A percentile compares a stretch with the other conserved stretches of the same genome.
These are phyloP conservation scores for Umbelopsis isabellina DNA, from an alignment of 192 early-diverging fungal genomes.

Conservation along the genomic window DNA sequence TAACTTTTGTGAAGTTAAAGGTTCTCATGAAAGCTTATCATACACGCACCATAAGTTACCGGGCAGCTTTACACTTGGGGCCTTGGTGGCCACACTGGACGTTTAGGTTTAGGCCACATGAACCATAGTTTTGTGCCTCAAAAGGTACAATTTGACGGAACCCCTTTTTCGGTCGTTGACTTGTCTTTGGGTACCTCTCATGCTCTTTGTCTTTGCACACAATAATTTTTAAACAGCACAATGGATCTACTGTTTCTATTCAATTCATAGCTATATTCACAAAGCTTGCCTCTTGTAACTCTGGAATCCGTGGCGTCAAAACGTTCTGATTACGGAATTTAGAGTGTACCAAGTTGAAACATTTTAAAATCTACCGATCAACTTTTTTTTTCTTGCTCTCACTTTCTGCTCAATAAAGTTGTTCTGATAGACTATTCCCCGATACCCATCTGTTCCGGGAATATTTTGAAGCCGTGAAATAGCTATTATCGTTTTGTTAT, in stretches of 20 bases:
- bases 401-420: too few relatives aligned
- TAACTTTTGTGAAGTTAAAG: not conserved
- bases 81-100: conserved; percentile 31
- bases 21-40: not conserved
- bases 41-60: conserved; percentile 23
- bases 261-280: not conserved
- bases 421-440: not conserved
- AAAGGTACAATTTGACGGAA: conserved; percentile 24
- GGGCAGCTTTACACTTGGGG: conserved; percentile 44
- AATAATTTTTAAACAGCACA: not conserved
- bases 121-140: conserved; percentile 36
- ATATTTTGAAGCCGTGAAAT: not conserved
- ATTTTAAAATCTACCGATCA: conserved; percentile 3
- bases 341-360: conserved; percentile 14
- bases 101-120: conserved; percentile 40
- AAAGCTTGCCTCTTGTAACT: not conserved
- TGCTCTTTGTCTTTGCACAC: conserved; percentile 29
- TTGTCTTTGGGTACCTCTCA: conserved; percentile 37
- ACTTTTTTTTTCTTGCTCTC: too few relatives aligned
- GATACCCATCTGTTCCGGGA: conserved; percentile 1
- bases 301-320: not conserved
- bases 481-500: too few relatives aligned
- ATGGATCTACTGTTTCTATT: not conserved
- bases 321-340: conserved; percentile 10
- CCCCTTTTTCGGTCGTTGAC: conserved; percentile 17